These are phyloP conservation scores for Epichloe coenophiala DNA, from an alignment of 2,329 filamentous ascomycete genomes.

Conservation along the genomic window DNA sequence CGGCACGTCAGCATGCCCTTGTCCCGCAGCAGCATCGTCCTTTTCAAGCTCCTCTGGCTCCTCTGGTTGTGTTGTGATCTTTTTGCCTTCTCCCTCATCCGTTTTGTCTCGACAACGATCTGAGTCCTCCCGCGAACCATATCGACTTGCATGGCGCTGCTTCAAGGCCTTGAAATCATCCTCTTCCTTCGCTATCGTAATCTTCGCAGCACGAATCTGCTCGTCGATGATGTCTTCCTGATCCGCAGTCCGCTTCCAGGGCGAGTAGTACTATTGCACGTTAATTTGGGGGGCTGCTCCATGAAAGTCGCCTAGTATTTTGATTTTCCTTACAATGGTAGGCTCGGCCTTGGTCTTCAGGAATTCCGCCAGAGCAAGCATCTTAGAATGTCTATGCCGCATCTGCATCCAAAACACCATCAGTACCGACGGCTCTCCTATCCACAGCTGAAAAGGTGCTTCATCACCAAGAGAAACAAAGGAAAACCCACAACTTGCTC, in stretches of 20 bases:
- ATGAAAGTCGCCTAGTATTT: neutral
- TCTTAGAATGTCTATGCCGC: constrained; percentile 57
- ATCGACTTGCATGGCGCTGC: constrained; percentile 21
- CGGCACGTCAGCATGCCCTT: neutral
- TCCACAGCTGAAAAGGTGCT: neutral
- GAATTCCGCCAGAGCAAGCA: constrained; percentile 58
- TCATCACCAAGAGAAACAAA: neutral
- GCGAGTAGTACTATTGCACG: constrained; percentile 60
- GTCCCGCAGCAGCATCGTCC: neutral
- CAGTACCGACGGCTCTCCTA: neutral
- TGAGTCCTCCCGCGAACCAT: constrained; percentile 11
- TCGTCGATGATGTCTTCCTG: constrained; percentile 59
- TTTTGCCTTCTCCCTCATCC: constrained; percentile 14
- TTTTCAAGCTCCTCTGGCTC: constrained; percentile 1
- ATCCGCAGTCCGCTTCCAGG: constrained; percentile 57
- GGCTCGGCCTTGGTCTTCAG: constrained; percentile 61
- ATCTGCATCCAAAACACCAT: constrained; percentile 40
- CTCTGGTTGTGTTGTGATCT: neutral
- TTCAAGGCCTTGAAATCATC: constrained; percentile 43
- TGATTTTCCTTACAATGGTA: constrained; percentile 45
- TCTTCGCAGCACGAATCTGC: constrained; percentile 55
- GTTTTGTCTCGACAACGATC: constrained; percentile 14
- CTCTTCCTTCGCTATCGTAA: constrained; percentile 49
- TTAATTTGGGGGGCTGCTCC: neutral
- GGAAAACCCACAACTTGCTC: constrained; percentile 48